A percentile compares a stretch with the other conserved stretches of the same genome.
Evolutionary conservation across 129 eudicot genomes (phyloP).

Genomic region (Flaveria robusta): DNA sequence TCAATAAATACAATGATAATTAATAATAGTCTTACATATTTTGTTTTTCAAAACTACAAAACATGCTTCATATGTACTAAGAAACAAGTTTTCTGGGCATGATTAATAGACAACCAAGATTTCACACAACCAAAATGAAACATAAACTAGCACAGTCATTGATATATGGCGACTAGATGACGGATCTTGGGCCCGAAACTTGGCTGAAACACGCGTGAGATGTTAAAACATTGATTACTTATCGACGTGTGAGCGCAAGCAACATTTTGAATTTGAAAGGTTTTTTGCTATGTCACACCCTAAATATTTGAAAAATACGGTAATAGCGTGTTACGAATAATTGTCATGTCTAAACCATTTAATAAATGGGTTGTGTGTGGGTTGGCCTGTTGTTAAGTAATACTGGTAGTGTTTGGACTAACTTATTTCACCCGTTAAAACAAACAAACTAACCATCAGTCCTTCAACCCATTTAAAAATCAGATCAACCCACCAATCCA

Average conservation of each 20-base stretch:
- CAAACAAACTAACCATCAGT: too few relatives aligned
- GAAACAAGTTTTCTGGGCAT: not conserved
- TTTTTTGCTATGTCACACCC: too few relatives aligned
- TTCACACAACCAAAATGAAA: not conserved
- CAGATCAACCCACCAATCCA: too few relatives aligned
- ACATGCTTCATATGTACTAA: not conserved
- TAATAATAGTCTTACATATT: not conserved
- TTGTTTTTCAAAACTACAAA: not conserved
- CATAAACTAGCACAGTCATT: too few relatives aligned
- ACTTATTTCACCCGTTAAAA: too few relatives aligned
- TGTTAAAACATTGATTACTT: not conserved
- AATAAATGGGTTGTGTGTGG: not conserved
- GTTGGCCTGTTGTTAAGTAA: not conserved
- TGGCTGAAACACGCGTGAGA: not conserved
- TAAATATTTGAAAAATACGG: too few relatives aligned
- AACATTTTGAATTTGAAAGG: too few relatives aligned
- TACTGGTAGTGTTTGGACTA: too few relatives aligned
- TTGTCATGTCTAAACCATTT: too few relatives aligned
- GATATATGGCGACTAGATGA: not conserved
- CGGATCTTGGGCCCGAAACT: not conserved
- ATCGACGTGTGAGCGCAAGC: not conserved
- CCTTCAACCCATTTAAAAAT: too few relatives aligned
- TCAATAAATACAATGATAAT: not conserved
- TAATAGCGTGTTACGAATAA: too few relatives aligned
- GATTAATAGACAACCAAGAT: not conserved